A percentile compares a stretch with the other conserved stretches of the same genome.
Conservation (phyloP, 2,329 filamentous ascomycete genomes). For the Neopestalotiopsis sp. region DNA sequence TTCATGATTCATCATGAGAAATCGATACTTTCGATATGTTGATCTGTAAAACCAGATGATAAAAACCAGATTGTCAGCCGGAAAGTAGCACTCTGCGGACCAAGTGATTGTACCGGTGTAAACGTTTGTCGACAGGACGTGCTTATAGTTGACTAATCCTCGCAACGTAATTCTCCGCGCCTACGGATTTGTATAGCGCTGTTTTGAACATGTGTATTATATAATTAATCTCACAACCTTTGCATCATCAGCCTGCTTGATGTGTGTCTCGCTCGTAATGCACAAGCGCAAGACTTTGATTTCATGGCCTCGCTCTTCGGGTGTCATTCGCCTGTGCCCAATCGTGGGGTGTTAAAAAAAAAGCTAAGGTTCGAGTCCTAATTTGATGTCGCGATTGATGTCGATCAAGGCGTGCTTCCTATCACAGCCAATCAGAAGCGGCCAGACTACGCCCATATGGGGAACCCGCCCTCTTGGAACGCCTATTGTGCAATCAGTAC, state of each 20-base stretch:
- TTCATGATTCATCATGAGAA: background rate
- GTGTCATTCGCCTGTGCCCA: background rate
- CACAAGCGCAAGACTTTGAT: no score
- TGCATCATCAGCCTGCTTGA: no score
- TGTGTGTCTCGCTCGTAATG: no score
- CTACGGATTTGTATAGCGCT: no score
- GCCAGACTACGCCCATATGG: background rate
- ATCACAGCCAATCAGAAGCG: slow-evolving; percentile 5
- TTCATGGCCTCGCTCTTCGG: no score
- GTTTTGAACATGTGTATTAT: no score
- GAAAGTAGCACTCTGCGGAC: background rate
- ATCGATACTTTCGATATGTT: background rate
- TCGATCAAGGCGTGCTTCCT: slow-evolving; percentile 16
- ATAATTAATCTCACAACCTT: no score
- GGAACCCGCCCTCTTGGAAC: background rate
- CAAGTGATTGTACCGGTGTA: no score
- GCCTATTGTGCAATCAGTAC: slow-evolving; percentile 15
- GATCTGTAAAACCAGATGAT: background rate
- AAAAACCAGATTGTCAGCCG: background rate
- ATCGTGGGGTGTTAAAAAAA: background rate
- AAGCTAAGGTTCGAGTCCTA: background rate
- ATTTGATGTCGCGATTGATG: slow-evolving; percentile 17
- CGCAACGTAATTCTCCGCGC: no score
- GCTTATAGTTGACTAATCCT: no score
- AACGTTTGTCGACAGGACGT: no score